Evolutionary conservation across 495 filamentous ascomycete species (phyloP), one percentile per base, ranked within the genome.

Genomic region (Annulohypoxylon nitens): DNA sequence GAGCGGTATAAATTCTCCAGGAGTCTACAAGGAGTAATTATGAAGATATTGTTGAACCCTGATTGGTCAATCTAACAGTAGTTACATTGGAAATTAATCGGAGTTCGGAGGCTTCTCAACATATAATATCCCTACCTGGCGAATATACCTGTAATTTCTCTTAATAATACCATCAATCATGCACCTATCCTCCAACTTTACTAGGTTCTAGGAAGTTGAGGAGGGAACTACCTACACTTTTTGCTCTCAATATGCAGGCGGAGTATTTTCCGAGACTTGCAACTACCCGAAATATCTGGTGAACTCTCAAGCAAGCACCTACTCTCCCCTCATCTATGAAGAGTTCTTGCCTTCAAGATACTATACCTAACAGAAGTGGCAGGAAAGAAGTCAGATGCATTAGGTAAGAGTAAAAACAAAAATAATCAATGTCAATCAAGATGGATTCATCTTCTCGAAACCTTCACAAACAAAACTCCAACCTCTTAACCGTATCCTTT

Each of bases 391-490:
- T 36, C 4, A 20, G 7, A 53, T 9, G 4, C 10, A 30, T 18
- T 3, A 0, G 45, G 18, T 11, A 33, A 16, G 11, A 26, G 20
- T 34, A 34, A 55, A n/a, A 20, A 9, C 23, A 59, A 34, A 23
- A 16, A 33, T 16, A 20, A 18, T 58, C 14, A 7, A n/a, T 47
- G 47, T 11, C 11, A 55, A 61, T 9, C 14, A 39, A 9, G 23
- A 54, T 54, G n/a, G 54, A 9, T 47, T 53, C 16, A 48, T 61
- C 45, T 36, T 45, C 54, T 34, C 53, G 14, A 57, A 41, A 16
- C 11, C 10, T 30, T 59, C 34, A 25, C 12, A 43, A 47, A 11
- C 18, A 61, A 67, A 41, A 34, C 34, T 36, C 6, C 18, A 33
- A 45, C 60, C 61, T 59, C 30, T 64, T 33, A 34, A 1, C 18